Evolutionary conservation across 441 rosid species (phyloP).

Genomic region (Macaranga tanarius): DNA sequence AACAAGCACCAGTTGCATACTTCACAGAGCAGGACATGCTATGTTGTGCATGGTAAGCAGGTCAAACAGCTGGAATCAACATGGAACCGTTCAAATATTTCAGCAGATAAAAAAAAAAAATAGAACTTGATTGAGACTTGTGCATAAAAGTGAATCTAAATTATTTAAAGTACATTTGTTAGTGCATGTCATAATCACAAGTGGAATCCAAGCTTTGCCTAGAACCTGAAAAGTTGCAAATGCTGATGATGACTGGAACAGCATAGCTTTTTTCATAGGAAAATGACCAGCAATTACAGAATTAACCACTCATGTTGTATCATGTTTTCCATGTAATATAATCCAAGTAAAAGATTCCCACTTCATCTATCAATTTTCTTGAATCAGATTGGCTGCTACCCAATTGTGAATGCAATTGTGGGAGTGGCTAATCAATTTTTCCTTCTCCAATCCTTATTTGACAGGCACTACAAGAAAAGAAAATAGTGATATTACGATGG

Average conservation of each 20-base stretch:
- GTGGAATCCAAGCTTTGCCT: slow-evolving; percentile 3
- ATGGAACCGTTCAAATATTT: too few species aligned
- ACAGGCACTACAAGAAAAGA: not conserved
- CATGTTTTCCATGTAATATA: not conserved
- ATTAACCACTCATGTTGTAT: not conserved
- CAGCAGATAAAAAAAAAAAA: not conserved
- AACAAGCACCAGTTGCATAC: not conserved
- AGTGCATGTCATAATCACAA: slow-evolving; percentile 16
- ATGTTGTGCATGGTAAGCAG: not conserved
- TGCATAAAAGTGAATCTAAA: not conserved
- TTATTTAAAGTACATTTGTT: not conserved
- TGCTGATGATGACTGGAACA: not conserved
- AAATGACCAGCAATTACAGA: slow-evolving; percentile 11
- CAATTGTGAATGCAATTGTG: not conserved
- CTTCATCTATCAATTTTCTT: not conserved
- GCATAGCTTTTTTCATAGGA: not conserved
- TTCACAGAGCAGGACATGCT: too few species aligned
- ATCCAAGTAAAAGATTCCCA: not conserved
- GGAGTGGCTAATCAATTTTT: too few species aligned
- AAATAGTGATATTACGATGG: too few species aligned
- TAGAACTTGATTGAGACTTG: not conserved
- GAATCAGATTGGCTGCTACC: not conserved
- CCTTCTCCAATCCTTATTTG: too few species aligned
- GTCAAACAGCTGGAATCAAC: not conserved
- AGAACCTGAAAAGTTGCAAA: not conserved